A percentile compares a stretch with the other conserved stretches of the same genome.
phyloP scores from a whole-genome alignment of 1,284 basidiomycete genomes.

The Porogramme epimiltina region DNA sequence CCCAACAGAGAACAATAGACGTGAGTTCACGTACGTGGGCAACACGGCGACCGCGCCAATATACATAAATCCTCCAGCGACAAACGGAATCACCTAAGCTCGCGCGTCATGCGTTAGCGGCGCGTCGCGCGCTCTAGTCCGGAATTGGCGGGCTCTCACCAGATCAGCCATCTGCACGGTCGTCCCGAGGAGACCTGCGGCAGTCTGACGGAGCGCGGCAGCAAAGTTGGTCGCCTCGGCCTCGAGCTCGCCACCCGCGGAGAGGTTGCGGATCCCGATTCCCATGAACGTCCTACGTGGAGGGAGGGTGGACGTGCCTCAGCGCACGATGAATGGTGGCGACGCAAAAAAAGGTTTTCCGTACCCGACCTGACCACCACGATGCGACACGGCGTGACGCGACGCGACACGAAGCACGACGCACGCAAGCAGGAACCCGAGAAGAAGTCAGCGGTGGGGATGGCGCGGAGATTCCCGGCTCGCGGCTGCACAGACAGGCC shows the following conservation, averaged over 20 bases:
- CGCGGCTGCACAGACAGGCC: too few relatives aligned
- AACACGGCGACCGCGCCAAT: slow-evolving; percentile 89
- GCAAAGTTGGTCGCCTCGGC: slow-evolving; percentile 57
- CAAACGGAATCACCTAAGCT: slow-evolving; percentile 82
- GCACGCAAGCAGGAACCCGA: background rate
- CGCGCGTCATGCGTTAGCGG: background rate
- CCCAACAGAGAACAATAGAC: background rate
- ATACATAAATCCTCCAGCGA: slow-evolving; percentile 91
- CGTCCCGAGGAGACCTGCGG: slow-evolving; percentile 79
- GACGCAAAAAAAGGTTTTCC: slow-evolving; percentile 1
- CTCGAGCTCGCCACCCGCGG: slow-evolving; percentile 46
- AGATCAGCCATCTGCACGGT: slow-evolving; percentile 77
- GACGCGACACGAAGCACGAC: too few relatives aligned
- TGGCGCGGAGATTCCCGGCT: too few relatives aligned
- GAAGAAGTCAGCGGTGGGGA: slow-evolving; percentile 7
- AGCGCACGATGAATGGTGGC: background rate
- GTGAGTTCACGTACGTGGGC: slow-evolving; percentile 74
- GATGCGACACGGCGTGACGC: slow-evolving; percentile 8
- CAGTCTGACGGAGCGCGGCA: slow-evolving; percentile 69
- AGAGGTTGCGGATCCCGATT: slow-evolving; percentile 80
- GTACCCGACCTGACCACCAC: slow-evolving; percentile 28
- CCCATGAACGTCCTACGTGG: slow-evolving; percentile 81
- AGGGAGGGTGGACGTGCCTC: slow-evolving; percentile 1
- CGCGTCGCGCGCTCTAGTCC: slow-evolving; percentile 12
- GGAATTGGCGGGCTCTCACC: slow-evolving; percentile 43